Evolutionary conservation across 1,284 basidiomycete genomes (phyloP), one percentile per base, ranked within the genome.

Genomic region (Mycosarcoma maydis): DNA sequence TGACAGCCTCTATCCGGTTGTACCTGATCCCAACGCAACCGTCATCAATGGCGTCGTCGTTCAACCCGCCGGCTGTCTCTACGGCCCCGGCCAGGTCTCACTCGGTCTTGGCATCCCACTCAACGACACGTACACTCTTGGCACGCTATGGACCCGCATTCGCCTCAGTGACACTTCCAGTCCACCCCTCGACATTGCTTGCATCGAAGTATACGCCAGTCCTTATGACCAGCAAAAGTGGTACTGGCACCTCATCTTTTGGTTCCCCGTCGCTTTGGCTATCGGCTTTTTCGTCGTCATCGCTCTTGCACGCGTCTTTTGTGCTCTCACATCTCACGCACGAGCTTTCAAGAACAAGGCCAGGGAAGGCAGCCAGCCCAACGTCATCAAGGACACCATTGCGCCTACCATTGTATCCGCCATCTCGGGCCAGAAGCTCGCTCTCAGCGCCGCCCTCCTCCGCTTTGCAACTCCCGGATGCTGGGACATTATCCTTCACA

Each of bases 381-480:
- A 59, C 30, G 37, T 77, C 46, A 47, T 76, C 42, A 62, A 52
- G 19, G 77, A 78, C 46, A 73, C 73, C 30, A 51, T 78, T 26
- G 53, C 53, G 0, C 77, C 77, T 3, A 74, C 73, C 14, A 20
- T 94, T 27, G 86, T 88, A 11, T 91, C 92, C 10, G 92, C 93
- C 0, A 92, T 96, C 65, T 93, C 92, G 59, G 94, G 94, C 5
- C 92, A 94, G 82, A 87, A 91, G 37, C 85, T 98, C 29, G 88
- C 92, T 2, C 87, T 88, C 26, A 90, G 90, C 26, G 91, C 92
- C 10, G 91, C 92, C 1, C 85, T 98, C 44, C 86, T 96, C 82
- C 86, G 94, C 51, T 98, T 94, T 76, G 92, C 90, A 65, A 97
- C 95, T 0, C 94, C 95, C 0, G 92, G 92, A 6, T 85, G 94